Conservation (phyloP, 2,329 filamentous ascomycete species). For the Cladosporium sphaerospermum region DNA sequence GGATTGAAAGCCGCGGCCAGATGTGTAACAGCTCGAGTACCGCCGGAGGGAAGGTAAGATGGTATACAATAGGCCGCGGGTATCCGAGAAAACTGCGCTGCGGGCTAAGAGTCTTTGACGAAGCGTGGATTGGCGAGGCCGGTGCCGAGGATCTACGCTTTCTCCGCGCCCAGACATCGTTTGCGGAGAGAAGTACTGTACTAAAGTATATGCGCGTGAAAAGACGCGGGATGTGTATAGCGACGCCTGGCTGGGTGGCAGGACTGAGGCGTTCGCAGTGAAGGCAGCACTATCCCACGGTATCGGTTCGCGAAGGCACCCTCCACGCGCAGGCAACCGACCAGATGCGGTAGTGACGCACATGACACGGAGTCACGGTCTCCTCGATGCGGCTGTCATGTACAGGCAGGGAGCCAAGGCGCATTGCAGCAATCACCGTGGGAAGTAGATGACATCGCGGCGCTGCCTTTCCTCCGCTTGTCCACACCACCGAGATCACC, state of each 20-base stretch:
- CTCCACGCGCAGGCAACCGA: no score
- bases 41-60: background rate
- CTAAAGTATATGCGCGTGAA: background rate
- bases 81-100: conserved; percentile 8
- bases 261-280: background rate
- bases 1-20: background rate
- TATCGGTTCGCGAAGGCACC: no score
- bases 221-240: background rate
- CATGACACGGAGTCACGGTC: background rate
- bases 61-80: background rate
- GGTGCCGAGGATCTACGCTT: conserved; percentile 5
- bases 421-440: background rate
- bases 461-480: background rate
- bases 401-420: background rate
- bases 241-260: background rate
- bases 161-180: conserved; percentile 11
- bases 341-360: background rate
- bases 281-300: background rate
- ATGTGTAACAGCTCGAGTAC: background rate
- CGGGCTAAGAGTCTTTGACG: background rate
- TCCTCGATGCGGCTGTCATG: background rate
- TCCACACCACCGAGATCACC: background rate
- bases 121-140: background rate
- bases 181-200: conserved; percentile 5
- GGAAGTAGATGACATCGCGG: background rate